Conservation (phyloP, 306 rosid species). For the Amphicarpaea edgeworthii region DNA sequence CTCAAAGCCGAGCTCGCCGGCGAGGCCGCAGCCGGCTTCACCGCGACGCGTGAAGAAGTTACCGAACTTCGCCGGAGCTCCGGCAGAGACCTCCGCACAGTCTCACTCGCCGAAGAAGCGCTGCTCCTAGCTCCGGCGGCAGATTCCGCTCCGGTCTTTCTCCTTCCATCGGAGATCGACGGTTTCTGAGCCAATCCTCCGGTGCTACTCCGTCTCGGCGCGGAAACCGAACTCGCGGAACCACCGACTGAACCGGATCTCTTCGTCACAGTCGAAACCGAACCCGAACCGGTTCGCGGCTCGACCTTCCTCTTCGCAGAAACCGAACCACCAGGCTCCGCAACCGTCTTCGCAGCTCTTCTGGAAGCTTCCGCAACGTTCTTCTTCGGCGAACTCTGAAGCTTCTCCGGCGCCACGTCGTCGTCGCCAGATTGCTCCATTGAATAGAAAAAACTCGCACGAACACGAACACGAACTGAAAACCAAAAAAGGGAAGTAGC, state of each 20-base stretch:
- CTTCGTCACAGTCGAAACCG: slow-evolving; percentile 48
- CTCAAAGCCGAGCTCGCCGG: slow-evolving; percentile 53
- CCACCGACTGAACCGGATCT: slow-evolving; percentile 59
- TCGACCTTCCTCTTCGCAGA: slow-evolving; percentile 59
- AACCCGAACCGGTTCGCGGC: slow-evolving; percentile 47
- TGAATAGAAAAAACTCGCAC: too few species aligned
- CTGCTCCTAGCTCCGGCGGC: slow-evolving; percentile 45
- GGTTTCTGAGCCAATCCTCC: slow-evolving; percentile 75
- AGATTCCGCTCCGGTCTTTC: slow-evolving; percentile 43
- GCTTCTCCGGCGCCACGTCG: slow-evolving; percentile 47
- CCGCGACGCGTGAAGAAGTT: slow-evolving; percentile 52
- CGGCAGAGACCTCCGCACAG: slow-evolving; percentile 72
- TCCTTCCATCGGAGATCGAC: slow-evolving; percentile 51
- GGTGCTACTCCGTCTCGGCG: slow-evolving; percentile 69
- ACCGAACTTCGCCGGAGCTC: slow-evolving; percentile 75
- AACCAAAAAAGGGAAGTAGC: slow-evolving; percentile 17
- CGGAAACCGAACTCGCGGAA: slow-evolving; percentile 57
- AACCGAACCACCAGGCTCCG: slow-evolving; percentile 41
- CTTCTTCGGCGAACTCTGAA: slow-evolving; percentile 43
- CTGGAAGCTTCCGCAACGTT: slow-evolving; percentile 45
- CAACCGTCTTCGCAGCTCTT: slow-evolving; percentile 50
- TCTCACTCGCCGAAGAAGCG: slow-evolving; percentile 46
- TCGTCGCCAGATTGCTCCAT: slow-evolving; percentile 54
- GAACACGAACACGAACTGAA: too few species aligned
- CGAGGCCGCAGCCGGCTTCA: slow-evolving; percentile 55